Evolutionary conservation across 2,329 filamentous ascomycete genomes (phyloP).

Genomic region (Talaromyces piceae): DNA sequence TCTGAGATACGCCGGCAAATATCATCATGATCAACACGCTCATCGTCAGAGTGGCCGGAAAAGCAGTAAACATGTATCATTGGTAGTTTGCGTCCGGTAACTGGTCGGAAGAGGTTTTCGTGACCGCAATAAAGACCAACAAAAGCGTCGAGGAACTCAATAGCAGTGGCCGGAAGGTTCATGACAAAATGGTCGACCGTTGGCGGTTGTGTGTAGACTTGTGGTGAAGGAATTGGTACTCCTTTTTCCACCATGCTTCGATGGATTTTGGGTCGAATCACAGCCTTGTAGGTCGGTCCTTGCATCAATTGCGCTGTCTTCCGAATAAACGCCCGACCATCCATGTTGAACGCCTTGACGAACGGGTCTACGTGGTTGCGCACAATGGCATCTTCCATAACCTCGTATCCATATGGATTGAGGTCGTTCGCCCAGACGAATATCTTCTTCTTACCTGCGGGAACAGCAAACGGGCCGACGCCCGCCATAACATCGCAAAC

Average conservation of each 20-base stretch:
- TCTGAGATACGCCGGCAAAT: constrained; percentile 58
- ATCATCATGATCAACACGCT: constrained; percentile 51
- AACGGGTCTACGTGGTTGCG: constrained; percentile 74
- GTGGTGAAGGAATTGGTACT: constrained; percentile 20
- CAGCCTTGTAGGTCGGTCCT: constrained; percentile 43
- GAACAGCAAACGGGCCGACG: constrained; percentile 89
- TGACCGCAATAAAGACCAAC: constrained; percentile 71
- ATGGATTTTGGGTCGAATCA: constrained; percentile 42
- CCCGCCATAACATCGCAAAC: constrained; percentile 97
- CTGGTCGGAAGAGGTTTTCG: constrained; percentile 56
- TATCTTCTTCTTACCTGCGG: constrained; percentile 78
- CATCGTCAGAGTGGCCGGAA: constrained; percentile 70
- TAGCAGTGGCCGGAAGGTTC: constrained; percentile 88
- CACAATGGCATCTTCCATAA: constrained; percentile 60
- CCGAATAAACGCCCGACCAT: constrained; percentile 75
- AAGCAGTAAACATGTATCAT: constrained; percentile 95
- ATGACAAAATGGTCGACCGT: constrained; percentile 93
- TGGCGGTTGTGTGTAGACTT: constrained; percentile 45
- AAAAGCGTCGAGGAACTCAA: constrained; percentile 72
- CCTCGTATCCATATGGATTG: constrained; percentile 78
- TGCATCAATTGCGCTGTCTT: constrained; percentile 54
- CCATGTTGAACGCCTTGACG: constrained; percentile 71
- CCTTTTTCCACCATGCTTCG: constrained; percentile 17
- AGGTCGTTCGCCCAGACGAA: constrained; percentile 97
- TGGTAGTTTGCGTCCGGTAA: constrained; percentile 57